Evolutionary conservation across 1,284 basidiomycete species (phyloP).

Genomic region (Boletus sp.): DNA sequence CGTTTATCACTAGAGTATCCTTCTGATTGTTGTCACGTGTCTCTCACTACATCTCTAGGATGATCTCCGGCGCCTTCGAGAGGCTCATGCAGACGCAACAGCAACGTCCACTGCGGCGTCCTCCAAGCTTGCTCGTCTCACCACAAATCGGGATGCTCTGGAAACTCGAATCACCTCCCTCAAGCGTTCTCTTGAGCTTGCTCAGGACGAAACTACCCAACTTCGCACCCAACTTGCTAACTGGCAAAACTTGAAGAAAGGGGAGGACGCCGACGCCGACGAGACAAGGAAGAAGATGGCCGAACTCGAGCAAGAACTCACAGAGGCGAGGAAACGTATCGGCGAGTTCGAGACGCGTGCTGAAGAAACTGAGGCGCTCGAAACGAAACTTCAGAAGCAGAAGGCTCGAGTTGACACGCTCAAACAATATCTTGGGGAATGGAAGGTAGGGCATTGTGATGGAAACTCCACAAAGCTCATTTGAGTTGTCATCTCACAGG

Average conservation of each 20-base stretch:
- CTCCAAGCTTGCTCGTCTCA: constrained; percentile 53
- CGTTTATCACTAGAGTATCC: constrained; percentile 10
- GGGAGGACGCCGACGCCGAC: constrained; percentile 56
- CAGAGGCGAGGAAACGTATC: constrained; percentile 45
- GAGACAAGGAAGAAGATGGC: constrained; percentile 49
- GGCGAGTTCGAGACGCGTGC: constrained; percentile 37
- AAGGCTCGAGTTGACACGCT: constrained; percentile 42
- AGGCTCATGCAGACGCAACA: constrained; percentile 45
- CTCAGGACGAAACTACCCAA: constrained; percentile 50
- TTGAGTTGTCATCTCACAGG: constrained; percentile 25
- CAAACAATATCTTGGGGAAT: constrained; percentile 39
- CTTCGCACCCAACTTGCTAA: constrained; percentile 61
- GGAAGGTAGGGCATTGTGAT: constrained; percentile 37
- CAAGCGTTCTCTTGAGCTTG: constrained; percentile 51
- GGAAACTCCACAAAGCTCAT: not conserved
- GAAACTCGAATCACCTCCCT: constrained; percentile 51
- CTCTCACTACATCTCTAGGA: constrained; percentile 29
- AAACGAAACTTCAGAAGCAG: constrained; percentile 38
- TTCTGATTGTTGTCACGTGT: constrained; percentile 1
- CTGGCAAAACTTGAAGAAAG: constrained; percentile 63
- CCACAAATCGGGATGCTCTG: constrained; percentile 54
- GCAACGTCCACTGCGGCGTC: constrained; percentile 43
- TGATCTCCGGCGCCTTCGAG: constrained; percentile 42
- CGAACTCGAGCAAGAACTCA: constrained; percentile 53
- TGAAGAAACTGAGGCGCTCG: constrained; percentile 17